These are phyloP conservation scores for Berberis vulgaris DNA, from an alignment of 164 flowering plant genomes.

Conservation along the genomic window DNA sequence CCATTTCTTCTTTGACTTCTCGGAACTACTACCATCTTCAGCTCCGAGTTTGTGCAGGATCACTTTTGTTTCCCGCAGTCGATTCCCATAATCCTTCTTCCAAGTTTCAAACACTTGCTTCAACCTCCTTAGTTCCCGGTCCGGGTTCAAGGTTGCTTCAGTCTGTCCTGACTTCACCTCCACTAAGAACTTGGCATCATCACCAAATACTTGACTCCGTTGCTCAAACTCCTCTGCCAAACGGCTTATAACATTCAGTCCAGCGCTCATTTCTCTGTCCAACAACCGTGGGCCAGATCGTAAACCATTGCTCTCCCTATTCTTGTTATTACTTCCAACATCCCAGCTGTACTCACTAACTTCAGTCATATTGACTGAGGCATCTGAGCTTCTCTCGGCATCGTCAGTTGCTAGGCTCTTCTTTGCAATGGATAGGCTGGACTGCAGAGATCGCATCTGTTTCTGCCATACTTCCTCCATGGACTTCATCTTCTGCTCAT, in stretches of 20 bases:
- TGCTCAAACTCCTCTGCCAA: slow-evolving; percentile 89
- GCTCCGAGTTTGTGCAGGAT: slow-evolving; percentile 68
- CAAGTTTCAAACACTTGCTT: slow-evolving; percentile 84
- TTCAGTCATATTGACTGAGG: slow-evolving; percentile 48
- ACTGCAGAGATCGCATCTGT: slow-evolving; percentile 91
- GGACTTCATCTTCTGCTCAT: slow-evolving; percentile 88
- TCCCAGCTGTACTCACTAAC: slow-evolving; percentile 48
- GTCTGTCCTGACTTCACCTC: slow-evolving; percentile 90
- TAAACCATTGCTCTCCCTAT: slow-evolving; percentile 46
- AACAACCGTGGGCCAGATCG: slow-evolving; percentile 24
- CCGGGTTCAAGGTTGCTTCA: slow-evolving; percentile 80
- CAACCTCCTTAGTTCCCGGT: slow-evolving; percentile 67
- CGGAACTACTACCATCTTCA: slow-evolving; percentile 37
- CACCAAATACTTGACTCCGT: slow-evolving; percentile 82
- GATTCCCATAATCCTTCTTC: slow-evolving; percentile 82
- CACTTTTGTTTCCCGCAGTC: slow-evolving; percentile 80
- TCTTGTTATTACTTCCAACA: slow-evolving; percentile 23
- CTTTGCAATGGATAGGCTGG: slow-evolving; percentile 90
- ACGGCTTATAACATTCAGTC: slow-evolving; percentile 73
- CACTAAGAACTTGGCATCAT: slow-evolving; percentile 92
- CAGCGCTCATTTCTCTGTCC: slow-evolving; percentile 48
- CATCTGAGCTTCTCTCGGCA: slow-evolving; percentile 64
- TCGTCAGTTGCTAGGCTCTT: slow-evolving; percentile 77
- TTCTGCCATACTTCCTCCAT: slow-evolving; percentile 99
- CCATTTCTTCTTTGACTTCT: slow-evolving; percentile 63